These are phyloP conservation scores for Aspergillus bertholletiae DNA, from an alignment of 495 filamentous ascomycete genomes.

Conservation along the genomic window DNA sequence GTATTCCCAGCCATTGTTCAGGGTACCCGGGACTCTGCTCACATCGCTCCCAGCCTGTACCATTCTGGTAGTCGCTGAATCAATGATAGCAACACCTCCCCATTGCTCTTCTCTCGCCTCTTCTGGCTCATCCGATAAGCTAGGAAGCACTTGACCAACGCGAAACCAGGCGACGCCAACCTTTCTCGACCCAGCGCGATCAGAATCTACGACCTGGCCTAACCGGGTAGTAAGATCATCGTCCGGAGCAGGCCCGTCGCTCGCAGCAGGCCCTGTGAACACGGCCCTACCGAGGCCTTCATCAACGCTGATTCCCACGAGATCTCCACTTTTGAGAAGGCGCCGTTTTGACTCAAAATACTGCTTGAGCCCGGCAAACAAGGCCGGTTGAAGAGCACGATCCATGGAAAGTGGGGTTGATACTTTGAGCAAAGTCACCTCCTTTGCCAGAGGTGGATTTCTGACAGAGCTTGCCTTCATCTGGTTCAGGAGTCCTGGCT, in stretches of 20 bases:
- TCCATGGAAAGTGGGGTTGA: slow-evolving; percentile 86
- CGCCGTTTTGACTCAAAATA: slow-evolving; percentile 78
- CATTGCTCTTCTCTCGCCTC: slow-evolving; percentile 66
- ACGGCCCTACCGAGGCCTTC: slow-evolving; percentile 72
- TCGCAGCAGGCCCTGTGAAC: slow-evolving; percentile 54
- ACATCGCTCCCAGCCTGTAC: slow-evolving; percentile 81
- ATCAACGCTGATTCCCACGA: slow-evolving; percentile 84
- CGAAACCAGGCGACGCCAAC: slow-evolving; percentile 84
- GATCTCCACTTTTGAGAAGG: slow-evolving; percentile 77
- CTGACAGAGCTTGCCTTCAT: slow-evolving; percentile 49
- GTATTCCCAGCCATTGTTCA: slow-evolving; percentile 76
- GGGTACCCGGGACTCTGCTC: slow-evolving; percentile 68
- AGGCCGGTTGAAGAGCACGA: slow-evolving; percentile 71
- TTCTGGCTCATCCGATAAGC: slow-evolving; percentile 49
- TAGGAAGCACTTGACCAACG: slow-evolving; percentile 67
- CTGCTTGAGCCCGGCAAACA: slow-evolving; percentile 79
- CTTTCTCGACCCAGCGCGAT: slow-evolving; percentile 28
- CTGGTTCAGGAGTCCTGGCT: slow-evolving; percentile 33
- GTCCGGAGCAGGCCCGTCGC: slow-evolving; percentile 55
- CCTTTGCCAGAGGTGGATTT: slow-evolving; percentile 82
- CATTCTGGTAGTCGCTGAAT: slow-evolving; percentile 80
- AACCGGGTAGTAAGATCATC: slow-evolving; percentile 58
- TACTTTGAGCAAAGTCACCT: slow-evolving; percentile 86
- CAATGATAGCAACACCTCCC: slow-evolving; percentile 79
- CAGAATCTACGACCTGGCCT: slow-evolving; percentile 30